phyloP scores from a whole-genome alignment of 345 rosid genomes.

The Zanthoxylum bungeanum region DNA sequence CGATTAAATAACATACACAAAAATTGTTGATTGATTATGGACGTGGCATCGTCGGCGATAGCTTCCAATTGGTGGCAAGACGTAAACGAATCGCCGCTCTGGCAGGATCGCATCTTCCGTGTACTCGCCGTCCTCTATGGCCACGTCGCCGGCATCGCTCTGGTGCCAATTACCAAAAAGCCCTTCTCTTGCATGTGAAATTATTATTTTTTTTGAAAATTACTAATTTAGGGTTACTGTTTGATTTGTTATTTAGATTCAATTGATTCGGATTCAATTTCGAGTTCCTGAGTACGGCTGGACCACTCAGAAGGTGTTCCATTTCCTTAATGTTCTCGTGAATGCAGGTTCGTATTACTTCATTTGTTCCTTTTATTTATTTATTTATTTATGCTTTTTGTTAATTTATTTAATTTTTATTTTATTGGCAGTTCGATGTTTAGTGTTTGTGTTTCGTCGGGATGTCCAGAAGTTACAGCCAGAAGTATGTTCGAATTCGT shows the following conservation, averaged over 20 bases:
- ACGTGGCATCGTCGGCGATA: not conserved
- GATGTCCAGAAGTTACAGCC: constrained; percentile 61
- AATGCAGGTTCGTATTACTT: constrained; percentile 72
- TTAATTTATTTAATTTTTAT: not conserved
- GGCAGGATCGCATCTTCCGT: constrained; percentile 91
- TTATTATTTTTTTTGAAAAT: too few species aligned
- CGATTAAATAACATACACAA: too few species aligned
- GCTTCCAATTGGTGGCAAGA: constrained; percentile 74
- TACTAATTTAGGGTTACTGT: not conserved
- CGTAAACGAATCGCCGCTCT: constrained; percentile 53
- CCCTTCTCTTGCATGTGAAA: too few species aligned
- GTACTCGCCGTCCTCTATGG: constrained; percentile 64
- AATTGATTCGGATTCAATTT: constrained; percentile 76
- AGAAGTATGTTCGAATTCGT: constrained; percentile 28
- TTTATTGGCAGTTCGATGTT: constrained; percentile 53
- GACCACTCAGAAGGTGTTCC: constrained; percentile 96
- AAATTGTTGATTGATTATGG: not conserved
- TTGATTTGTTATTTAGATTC: constrained; percentile 63
- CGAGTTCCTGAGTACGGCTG: constrained; percentile 96
- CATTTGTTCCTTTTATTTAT: not conserved
- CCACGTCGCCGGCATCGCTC: constrained; percentile 65
- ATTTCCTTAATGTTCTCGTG: constrained; percentile 87
- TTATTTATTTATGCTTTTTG: not conserved
- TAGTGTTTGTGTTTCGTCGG: constrained; percentile 69
- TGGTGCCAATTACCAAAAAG: too few species aligned